These are phyloP conservation scores for Lathyrus sativus DNA, from an alignment of 306 rosid genomes.

Conservation along the genomic window DNA sequence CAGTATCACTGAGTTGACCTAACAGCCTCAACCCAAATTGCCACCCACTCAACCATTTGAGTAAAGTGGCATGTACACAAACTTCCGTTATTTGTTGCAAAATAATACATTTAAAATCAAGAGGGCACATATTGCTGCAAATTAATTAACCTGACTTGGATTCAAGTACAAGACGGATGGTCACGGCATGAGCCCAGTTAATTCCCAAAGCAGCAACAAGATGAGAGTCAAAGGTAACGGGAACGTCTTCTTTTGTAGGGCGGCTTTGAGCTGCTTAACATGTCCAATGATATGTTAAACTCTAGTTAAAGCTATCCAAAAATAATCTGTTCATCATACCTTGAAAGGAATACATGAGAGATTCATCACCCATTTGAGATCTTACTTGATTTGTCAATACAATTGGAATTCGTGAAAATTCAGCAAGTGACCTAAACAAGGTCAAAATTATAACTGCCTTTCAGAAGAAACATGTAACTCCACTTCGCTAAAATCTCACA, in stretches of 20 bases:
- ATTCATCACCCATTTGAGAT: conserved; percentile 68
- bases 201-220: conserved; percentile 96
- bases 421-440: conserved; percentile 78
- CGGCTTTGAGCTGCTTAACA: conserved; percentile 48
- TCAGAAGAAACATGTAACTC: conserved; percentile 30
- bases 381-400: conserved; percentile 96
- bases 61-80: conserved; percentile 20
- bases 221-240: conserved; percentile 66
- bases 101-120: conserved; percentile 29
- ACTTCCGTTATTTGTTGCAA: background rate
- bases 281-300: conserved; percentile 30
- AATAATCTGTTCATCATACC: conserved; percentile 53
- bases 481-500: conserved; percentile 30
- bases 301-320: conserved; percentile 22
- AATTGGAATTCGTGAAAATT: conserved; percentile 85
- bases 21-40: conserved; percentile 10
- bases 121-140: conserved; percentile 15
- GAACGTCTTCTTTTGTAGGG: conserved; percentile 37
- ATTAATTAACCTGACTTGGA: conserved; percentile 66
- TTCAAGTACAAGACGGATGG: conserved; percentile 91
- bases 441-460: conserved; percentile 33
- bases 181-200: conserved; percentile 96
- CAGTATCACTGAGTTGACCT: conserved; percentile 25
- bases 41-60: conserved; percentile 25
- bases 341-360: conserved; percentile 73